Evolutionary conservation across 371 early-diverging fungal species (phyloP).

Genomic region (Rhizopus arrhizus): DNA sequence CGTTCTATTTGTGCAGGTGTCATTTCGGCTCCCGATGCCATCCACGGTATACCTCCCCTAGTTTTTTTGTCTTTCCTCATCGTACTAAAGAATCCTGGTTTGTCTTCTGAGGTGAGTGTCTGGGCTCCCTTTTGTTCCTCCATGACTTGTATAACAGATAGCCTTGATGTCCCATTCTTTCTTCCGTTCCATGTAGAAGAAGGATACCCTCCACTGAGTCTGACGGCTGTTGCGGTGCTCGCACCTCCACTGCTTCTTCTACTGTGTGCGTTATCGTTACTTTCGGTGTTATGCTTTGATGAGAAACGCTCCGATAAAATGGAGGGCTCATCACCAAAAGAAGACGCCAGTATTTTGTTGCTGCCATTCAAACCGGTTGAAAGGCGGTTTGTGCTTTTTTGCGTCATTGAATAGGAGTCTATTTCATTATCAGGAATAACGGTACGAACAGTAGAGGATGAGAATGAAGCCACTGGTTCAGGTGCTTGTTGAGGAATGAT

Average conservation of each 20-base stretch:
- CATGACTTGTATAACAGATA: slow-evolving; percentile 12
- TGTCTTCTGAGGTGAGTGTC: slow-evolving; percentile 5
- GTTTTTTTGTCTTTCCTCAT: slow-evolving; percentile 28
- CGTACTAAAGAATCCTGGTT: slow-evolving; percentile 24
- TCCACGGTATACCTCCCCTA: slow-evolving; percentile 28
- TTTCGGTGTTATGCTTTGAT: slow-evolving; percentile 8
- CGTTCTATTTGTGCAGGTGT: slow-evolving; percentile 41
- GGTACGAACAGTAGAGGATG: slow-evolving; percentile 30
- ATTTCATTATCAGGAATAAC: slow-evolving; percentile 20
- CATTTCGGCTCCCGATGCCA: slow-evolving; percentile 7
- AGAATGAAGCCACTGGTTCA: slow-evolving; percentile 28
- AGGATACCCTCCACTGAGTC: slow-evolving; percentile 16
- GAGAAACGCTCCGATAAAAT: slow-evolving; percentile 9
- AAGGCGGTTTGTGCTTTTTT: slow-evolving; percentile 13
- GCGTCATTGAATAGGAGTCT: background rate
- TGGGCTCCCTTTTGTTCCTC: background rate
- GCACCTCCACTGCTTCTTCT: slow-evolving; percentile 25
- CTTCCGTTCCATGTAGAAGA: slow-evolving; percentile 29
- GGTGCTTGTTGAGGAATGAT: slow-evolving; percentile 12
- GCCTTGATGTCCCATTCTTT: background rate
- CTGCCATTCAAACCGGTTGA: slow-evolving; percentile 10
- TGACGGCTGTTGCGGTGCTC: slow-evolving; percentile 24
- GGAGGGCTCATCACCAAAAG: slow-evolving; percentile 5
- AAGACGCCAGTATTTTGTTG: slow-evolving; percentile 16
- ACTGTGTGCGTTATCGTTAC: slow-evolving; percentile 14